phyloP scores from a whole-genome alignment of 257 asterid genomes.

The Cordia subcordata region DNA sequence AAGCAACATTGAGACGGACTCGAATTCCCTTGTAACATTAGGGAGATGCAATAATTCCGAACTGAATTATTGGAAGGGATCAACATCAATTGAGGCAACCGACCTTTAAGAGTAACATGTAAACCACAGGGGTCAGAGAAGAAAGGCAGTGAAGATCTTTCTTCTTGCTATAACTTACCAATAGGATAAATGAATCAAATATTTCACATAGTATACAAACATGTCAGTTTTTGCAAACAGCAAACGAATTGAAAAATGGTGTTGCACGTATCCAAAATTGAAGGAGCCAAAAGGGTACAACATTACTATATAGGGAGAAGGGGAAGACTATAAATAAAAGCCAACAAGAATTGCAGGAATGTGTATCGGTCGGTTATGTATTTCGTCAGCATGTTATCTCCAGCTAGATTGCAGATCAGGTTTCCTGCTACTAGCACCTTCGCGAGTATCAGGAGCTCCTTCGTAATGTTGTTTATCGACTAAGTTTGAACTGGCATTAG shows the following conservation, averaged over 20 bases:
- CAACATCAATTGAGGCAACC: no score
- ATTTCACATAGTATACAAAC: neutral
- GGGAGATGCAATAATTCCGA: no score
- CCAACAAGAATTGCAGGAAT: conserved; percentile 13
- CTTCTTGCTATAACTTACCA: neutral
- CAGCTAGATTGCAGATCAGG: conserved; percentile 31
- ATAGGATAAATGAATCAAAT: neutral
- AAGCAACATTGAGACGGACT: no score
- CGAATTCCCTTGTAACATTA: no score
- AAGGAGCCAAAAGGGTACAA: neutral
- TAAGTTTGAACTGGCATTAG: conserved; percentile 25
- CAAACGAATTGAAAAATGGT: neutral
- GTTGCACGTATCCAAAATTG: neutral
- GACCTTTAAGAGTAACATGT: no score
- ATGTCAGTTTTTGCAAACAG: neutral
- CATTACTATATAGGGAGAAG: neutral
- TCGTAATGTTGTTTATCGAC: conserved; percentile 32
- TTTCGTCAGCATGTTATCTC: conserved; percentile 28
- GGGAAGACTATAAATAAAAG: conserved; percentile 3
- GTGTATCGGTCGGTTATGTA: conserved; percentile 14
- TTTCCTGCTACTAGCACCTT: conserved; percentile 42
- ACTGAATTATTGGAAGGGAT: no score
- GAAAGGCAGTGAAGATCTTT: neutral
- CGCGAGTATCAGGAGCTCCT: conserved; percentile 39
- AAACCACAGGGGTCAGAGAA: no score